Base-by-base conservation (phyloP, 257 asterid species). In the Mentha longifolia region DNA sequence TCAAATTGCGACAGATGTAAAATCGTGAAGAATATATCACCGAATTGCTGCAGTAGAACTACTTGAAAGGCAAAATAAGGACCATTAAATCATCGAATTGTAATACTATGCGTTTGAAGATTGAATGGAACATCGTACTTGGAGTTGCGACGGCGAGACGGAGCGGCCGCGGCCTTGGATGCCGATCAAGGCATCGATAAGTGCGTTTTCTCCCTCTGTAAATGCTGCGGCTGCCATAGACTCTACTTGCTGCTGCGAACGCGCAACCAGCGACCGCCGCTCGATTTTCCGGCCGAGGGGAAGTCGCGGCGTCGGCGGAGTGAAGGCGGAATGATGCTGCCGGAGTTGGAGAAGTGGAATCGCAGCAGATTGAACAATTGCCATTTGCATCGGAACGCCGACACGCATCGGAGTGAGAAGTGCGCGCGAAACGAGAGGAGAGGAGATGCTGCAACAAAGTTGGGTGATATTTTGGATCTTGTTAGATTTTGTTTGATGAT, bases 101-200 rank as follows among this genome's bases (percentile, higher is more conserved):
- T 9, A 9, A 0, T 9, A 55, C 0, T 10, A 13, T 56, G 39
- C 9, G 8, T 22, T 56, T 12, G 42, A 42, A 55, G 12, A 39
- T 35, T 6, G 5, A 42, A 42, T 9, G 15, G 2, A 25, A 13
- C 15, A 5, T 35, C 39, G 8, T 79, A 85, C 98, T 58, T 84
- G 83, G 66, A 91, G 89, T 77, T 88, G 97, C 63, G 78, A 83
- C 33, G 85, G 65, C 9, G 96, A 84, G 74, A 96, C 87, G 15
- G 91, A 76, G 71, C 95, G 89, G 61, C 97, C 98, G 20, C 97
- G 95, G 74, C 97, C 98, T 67, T 86, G 97, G 67, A 87, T 80
- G 65, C 97, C 98, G 76, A 93, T 85, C 66, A 93, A 85, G 70
- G 97, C 96, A 63, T 80, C 80, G 71, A 93, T 79, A 25, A 93